A percentile compares a stretch with the other conserved stretches of the same genome.
Evolutionary conservation across 257 asterid genomes (phyloP).

Genomic region (Agastache rugosa): DNA sequence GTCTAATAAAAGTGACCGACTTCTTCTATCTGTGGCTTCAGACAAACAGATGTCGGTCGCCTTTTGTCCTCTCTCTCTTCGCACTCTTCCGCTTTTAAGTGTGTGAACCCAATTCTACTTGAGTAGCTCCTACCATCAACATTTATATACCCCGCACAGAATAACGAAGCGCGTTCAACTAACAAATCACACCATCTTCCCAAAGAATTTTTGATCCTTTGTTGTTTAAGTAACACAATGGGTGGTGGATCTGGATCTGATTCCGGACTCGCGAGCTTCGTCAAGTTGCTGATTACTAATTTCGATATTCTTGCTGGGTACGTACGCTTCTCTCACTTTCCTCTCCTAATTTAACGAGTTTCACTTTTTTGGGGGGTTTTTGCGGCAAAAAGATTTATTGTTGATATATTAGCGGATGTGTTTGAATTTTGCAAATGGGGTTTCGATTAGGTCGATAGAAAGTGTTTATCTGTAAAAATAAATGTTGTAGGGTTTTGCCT

Average conservation of each 20-base stretch:
- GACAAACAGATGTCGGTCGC: conserved; percentile 32
- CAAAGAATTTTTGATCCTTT: not conserved
- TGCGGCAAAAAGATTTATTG: not conserved
- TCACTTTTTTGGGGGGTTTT: not conserved
- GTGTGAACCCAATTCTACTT: not conserved
- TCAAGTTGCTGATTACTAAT: conserved; percentile 62
- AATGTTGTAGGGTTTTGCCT: conserved; percentile 24
- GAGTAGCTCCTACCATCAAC: not conserved
- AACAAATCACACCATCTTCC: not conserved
- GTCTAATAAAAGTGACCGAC: not conserved
- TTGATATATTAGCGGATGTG: not conserved
- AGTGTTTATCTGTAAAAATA: not conserved
- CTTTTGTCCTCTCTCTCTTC: conserved; percentile 29
- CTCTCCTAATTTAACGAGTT: not conserved
- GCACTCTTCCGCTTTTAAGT: conserved; percentile 12
- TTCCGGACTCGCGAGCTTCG: conserved; percentile 51
- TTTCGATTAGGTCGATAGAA: conserved; percentile 2
- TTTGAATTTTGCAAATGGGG: not conserved
- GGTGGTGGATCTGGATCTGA: conserved; percentile 54
- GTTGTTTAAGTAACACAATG: conserved; percentile 38
- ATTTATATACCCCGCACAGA: not conserved
- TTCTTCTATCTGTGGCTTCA: not conserved
- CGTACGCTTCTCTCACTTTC: conserved; percentile 27
- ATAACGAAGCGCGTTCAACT: not conserved
- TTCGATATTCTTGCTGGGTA: conserved; percentile 84